Evolutionary conservation across 2,329 filamentous ascomycete genomes (phyloP).

Genomic region (Penicillium sp.): DNA sequence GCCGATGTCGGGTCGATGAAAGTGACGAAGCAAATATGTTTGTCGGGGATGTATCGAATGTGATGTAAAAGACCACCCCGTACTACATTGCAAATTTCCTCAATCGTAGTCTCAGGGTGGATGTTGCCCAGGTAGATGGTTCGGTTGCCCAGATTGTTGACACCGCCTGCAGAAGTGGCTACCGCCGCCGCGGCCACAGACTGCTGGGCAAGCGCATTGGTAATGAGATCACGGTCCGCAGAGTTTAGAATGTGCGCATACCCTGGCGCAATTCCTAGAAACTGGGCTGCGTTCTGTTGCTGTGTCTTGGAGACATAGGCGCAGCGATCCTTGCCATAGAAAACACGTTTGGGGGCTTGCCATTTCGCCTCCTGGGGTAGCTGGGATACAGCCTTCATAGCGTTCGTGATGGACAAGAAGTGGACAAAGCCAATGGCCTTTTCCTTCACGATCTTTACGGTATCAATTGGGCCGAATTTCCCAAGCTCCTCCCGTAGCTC

Average conservation of each 20-base stretch:
- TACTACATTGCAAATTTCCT: slow-evolving; percentile 99
- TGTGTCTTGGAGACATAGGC: slow-evolving; percentile 99
- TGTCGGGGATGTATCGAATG: slow-evolving; percentile 98
- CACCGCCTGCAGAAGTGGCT: slow-evolving; percentile 92
- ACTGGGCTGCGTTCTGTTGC: slow-evolving; percentile 98
- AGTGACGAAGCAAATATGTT: slow-evolving; percentile 99
- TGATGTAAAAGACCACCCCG: slow-evolving; percentile 94
- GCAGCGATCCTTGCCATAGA: slow-evolving; percentile 98
- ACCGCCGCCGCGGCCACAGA: slow-evolving; percentile 96
- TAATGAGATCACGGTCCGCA: slow-evolving; percentile 94
- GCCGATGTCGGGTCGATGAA: slow-evolving; percentile 99
- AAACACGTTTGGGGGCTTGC: slow-evolving; percentile 93
- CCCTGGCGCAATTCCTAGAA: slow-evolving; percentile 93
- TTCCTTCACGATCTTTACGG: slow-evolving; percentile 95
- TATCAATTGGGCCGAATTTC: slow-evolving; percentile 96
- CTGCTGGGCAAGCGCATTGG: slow-evolving; percentile 93
- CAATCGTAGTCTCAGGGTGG: slow-evolving; percentile 96
- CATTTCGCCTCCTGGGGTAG: slow-evolving; percentile 96
- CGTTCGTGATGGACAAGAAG: slow-evolving; percentile 95
- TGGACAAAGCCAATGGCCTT: slow-evolving; percentile 98
- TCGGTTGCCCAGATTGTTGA: slow-evolving; percentile 95
- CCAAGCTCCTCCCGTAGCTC: slow-evolving; percentile 92
- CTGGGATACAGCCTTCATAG: slow-evolving; percentile 96
- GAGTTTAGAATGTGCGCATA: slow-evolving; percentile 97
- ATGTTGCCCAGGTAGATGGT: slow-evolving; percentile 99